A percentile compares a stretch with the other conserved stretches of the same genome.
Conservation (phyloP, 352 stramenopile species). For the Globisporangium lucens region DNA sequence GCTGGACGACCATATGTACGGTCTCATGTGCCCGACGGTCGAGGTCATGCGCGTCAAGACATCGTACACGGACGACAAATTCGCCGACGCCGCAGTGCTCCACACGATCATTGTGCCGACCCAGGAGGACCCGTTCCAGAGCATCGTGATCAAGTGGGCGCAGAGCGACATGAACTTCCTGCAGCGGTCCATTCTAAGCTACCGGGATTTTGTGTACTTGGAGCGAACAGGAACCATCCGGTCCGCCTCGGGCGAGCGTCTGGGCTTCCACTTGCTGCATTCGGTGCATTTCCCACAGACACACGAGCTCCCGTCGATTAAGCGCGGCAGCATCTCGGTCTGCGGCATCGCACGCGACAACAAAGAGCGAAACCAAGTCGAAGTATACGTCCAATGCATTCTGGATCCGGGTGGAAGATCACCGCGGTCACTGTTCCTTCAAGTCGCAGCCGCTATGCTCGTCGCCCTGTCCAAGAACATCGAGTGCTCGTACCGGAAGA, state of each 20-base stretch:
- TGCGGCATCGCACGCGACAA: constrained; percentile 9
- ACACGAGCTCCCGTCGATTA: constrained; percentile 3
- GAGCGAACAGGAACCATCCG: no score
- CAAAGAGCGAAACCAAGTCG: background rate
- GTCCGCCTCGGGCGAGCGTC: constrained; percentile 3
- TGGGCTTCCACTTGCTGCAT: constrained; percentile 19
- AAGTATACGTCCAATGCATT: constrained; percentile 3
- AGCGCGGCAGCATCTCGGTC: constrained; percentile 11
- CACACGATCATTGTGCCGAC: no score
- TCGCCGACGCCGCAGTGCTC: no score
- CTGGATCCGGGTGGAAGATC: constrained; percentile 5
- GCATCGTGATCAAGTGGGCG: no score
- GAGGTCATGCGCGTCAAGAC: no score
- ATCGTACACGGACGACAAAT: no score
- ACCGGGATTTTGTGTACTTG: no score
- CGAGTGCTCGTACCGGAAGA: constrained; percentile 1
- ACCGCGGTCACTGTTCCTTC: background rate
- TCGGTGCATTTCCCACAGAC: constrained; percentile 9
- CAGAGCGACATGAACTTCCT: no score
- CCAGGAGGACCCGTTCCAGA: no score
- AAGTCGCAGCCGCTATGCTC: constrained; percentile 7
- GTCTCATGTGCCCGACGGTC: no score
- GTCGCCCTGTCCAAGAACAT: constrained; percentile 7
- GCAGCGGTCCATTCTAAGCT: no score
- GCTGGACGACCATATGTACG: no score